Conservation (phyloP, 1,139 yeast genomes). For the Kluyveromyces sp. region DNA sequence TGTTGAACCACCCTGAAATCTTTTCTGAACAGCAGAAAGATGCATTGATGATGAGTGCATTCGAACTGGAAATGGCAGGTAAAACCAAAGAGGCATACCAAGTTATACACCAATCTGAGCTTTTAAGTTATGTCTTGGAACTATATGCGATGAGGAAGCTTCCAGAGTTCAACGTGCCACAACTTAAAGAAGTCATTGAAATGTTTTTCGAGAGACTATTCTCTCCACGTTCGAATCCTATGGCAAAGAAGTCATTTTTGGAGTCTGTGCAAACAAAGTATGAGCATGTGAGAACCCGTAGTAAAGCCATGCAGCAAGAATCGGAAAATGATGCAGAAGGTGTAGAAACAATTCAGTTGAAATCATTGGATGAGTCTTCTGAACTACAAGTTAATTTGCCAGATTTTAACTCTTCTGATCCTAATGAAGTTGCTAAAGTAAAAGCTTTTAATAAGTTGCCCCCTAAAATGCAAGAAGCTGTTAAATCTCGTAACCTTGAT, state of each 20-base stretch:
- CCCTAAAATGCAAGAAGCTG: slow-evolving; percentile 61
- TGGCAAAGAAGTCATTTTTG: slow-evolving; percentile 36
- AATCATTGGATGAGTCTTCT: slow-evolving; percentile 78
- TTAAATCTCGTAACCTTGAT: slow-evolving; percentile 64
- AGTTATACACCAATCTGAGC: slow-evolving; percentile 69
- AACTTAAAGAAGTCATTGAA: slow-evolving; percentile 50
- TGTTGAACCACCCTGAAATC: slow-evolving; percentile 53
- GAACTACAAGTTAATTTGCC: slow-evolving; percentile 73
- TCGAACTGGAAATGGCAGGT: slow-evolving; percentile 68
- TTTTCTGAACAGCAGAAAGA: slow-evolving; percentile 83
- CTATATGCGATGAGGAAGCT: slow-evolving; percentile 42
- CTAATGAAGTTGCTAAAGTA: slow-evolving; percentile 45
- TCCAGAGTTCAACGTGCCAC: slow-evolving; percentile 28
- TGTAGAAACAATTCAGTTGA: slow-evolving; percentile 79
- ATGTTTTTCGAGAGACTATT: slow-evolving; percentile 62
- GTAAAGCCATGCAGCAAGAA: slow-evolving; percentile 50
- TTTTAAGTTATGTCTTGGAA: slow-evolving; percentile 70
- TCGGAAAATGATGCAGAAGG: slow-evolving; percentile 36
- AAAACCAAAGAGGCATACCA: slow-evolving; percentile 47
- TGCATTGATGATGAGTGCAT: slow-evolving; percentile 87
- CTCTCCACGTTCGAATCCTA: slow-evolving; percentile 45
- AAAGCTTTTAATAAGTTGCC: slow-evolving; percentile 53
- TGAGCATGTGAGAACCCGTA: slow-evolving; percentile 68
- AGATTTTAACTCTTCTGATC: slow-evolving; percentile 37
- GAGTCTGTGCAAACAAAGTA: slow-evolving; percentile 69